Evolutionary conservation across 2,329 filamentous ascomycete genomes (phyloP), one percentile per base, ranked within the genome.

Genomic region (Lecanicillium sp.): DNA sequence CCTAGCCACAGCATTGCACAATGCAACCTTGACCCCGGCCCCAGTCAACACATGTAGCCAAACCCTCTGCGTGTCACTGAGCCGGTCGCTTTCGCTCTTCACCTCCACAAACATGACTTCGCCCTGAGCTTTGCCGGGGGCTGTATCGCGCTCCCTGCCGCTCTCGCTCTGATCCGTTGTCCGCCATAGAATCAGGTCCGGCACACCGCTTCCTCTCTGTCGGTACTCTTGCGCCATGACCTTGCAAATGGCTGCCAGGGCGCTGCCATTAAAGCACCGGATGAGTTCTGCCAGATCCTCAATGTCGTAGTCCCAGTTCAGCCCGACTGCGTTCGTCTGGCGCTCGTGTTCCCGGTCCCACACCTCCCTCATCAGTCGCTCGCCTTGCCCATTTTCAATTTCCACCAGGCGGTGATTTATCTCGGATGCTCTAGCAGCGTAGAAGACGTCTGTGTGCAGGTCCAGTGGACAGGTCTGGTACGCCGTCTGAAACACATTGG

Each of bases 201-300:
- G 92, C 44, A 98, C 81, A 0, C 92, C 92, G 13, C 87, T 84
- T 4, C 86, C 87, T 36, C 92, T 69, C 50, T 87, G 81, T 46
- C 79, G 77, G 61, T 98, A 98, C 59, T 98, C 92, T 62, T 98
- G 89, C 29, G 87, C 89, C 73, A 97, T 80, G 29, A 97, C 87
- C 60, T 90, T 92, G 65, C 92, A 96, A 20, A 97, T 72, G 0
- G 80, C 80, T 5, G 85, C 86, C 43, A 98, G 67, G 1, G 86
- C 87, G 44, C 79, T 77, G n/a, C 85, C 82, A 20, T 79, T 71
- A 54, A 95, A 95, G 62, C 85, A 90, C 17, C 63, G 55, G 5
- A 81, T 81, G 44, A 97, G 81, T 58, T 94, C 87, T 6, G 84
- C 56, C 18, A 98, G 62, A 56, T 97, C 89, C 4, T 78, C 69